phyloP scores from a whole-genome alignment of 352 stramenopile genomes.

The Stephanocyclus meneghinianus region DNA sequence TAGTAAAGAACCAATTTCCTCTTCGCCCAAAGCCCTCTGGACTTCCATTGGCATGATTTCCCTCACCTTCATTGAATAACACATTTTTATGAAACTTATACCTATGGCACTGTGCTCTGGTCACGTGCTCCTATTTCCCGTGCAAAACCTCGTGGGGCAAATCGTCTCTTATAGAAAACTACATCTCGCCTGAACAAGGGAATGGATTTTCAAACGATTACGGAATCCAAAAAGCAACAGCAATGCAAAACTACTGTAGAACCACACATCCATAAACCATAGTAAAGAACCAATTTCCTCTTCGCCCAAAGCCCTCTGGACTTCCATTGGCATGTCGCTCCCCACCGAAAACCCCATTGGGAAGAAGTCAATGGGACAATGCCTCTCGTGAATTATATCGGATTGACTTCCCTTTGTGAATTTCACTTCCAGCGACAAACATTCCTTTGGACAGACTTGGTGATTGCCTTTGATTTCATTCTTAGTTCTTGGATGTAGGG shows the following conservation, averaged over 20 bases:
- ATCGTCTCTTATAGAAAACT: too few relatives aligned
- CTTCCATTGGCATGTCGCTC: constrained; percentile 1
- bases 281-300: neutral
- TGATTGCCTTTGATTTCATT: neutral
- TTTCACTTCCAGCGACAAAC: constrained; percentile 8
- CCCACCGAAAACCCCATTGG: neutral
- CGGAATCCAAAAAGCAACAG: too few relatives aligned
- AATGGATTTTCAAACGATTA: too few relatives aligned
- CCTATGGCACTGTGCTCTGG: too few relatives aligned
- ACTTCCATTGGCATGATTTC: constrained; percentile 1
- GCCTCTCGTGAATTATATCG: constrained; percentile 1
- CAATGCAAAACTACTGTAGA: too few relatives aligned
- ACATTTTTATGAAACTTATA: too few relatives aligned
- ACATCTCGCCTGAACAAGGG: too few relatives aligned
- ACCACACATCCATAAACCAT: too few relatives aligned
- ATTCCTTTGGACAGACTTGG: constrained; percentile 5
- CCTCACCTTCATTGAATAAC: too few relatives aligned
- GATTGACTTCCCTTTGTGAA: constrained; percentile 5
- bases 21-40: neutral
- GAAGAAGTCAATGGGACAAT: constrained; percentile 9
- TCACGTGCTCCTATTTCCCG: too few relatives aligned
- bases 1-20: neutral
- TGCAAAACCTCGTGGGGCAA: too few relatives aligned
- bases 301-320: neutral
- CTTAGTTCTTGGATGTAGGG: constrained; percentile 12